Base-by-base conservation (phyloP, 129 eudicot genomes). In the Silybum marianum region DNA sequence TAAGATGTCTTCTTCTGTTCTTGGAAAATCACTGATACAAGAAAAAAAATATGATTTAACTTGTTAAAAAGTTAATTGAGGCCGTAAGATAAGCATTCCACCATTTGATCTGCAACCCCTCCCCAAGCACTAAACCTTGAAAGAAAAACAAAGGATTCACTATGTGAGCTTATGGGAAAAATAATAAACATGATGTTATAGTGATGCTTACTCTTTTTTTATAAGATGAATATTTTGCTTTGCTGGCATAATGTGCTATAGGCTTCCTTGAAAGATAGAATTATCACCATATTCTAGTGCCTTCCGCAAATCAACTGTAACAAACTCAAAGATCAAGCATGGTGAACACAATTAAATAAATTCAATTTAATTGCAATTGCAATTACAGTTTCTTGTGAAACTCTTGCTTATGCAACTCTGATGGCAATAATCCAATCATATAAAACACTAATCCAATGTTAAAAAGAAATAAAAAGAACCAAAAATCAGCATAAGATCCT, bases 221-320 rank as follows among this genome's bases (percentile, higher is more conserved):
- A 81, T 77, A 80, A 85, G 70, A 77, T 80, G 13, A 76, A 24
- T 42, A 74, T 92, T 95, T 74, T 81, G 88, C 73, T 90, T 89
- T 75, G 99, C 94, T 82, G 93, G 95, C 95, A 90, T 88, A 67
- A 95, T 81, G 82, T 95, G 97, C 87, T 89, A 71, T 58, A 92
- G 82, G 86, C 99, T 89, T 36, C 98, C 97, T 89, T 95, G 99
- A 80, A 95, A 95, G 34, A 88, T 91, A 12, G 97, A 89, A 80
- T 88, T 86, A 75, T 91, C 98, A 84, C 90, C 76, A 84, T 90
- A 92, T 85, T 90, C 89, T 71, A 92, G 67, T 60, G 98, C 99
- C 93, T 97, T 95, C 88, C 22, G 83, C 67, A 72, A n/a, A 65
- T 70, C 60, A 80, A 11, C 62, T 24, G 38, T n/a, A 75, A 7